Percentiles rank a stretch among this genome's conserved stretches.
Conservation (phyloP, 768 basidiomycete genomes). For the Cantharellus cinnabarinus region DNA sequence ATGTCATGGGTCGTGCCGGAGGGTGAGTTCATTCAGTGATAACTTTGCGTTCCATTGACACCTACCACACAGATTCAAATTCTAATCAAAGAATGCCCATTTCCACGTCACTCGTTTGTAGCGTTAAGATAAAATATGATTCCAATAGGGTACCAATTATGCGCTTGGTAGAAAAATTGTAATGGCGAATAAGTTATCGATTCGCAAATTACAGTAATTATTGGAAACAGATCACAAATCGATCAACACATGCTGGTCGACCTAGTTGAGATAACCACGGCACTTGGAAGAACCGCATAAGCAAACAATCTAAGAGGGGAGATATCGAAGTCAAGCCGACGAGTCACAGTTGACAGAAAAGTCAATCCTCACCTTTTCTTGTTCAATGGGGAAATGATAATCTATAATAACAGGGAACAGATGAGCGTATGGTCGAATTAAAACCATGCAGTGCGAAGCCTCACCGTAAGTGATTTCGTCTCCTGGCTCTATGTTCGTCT, state of each 20-base stretch:
- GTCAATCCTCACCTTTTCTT: constrained; percentile 40
- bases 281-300: constrained; percentile 79
- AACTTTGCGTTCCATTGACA: too few species aligned
- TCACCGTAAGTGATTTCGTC: constrained; percentile 94
- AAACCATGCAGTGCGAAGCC: constrained; percentile 14
- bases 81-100: too few species aligned
- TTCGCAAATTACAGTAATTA: too few species aligned
- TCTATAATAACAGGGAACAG: constrained; percentile 26
- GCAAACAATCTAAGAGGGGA: constrained; percentile 44
- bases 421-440: background rate
- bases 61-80: too few species aligned
- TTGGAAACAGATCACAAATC: too few species aligned
- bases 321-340: background rate
- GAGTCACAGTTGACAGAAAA: background rate
- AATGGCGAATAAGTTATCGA: too few species aligned
- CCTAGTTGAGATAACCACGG: constrained; percentile 88
- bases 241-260: too few species aligned
- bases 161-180: too few species aligned
- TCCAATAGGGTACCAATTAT: too few species aligned
- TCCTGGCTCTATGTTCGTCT: constrained; percentile 85
- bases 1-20: background rate
- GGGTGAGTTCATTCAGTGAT: background rate
- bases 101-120: too few species aligned
- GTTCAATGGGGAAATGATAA: constrained; percentile 98
- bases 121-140: too few species aligned